phyloP scores from a whole-genome alignment of 768 basidiomycete species.

The Lentinus tigrinus region DNA sequence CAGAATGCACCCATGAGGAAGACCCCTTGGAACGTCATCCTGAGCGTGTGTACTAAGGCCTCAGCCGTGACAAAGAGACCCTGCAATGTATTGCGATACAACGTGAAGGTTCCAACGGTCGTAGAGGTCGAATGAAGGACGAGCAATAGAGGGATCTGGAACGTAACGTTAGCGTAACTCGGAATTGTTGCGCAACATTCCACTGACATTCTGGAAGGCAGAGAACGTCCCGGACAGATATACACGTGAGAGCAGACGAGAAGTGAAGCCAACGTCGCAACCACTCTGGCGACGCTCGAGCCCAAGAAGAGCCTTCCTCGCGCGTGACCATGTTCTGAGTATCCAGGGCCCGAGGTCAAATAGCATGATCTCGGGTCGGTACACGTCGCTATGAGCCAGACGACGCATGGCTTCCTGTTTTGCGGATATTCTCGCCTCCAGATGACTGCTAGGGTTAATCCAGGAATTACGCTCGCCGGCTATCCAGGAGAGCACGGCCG shows the following conservation, averaged over 20 bases:
- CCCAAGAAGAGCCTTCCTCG: slow-evolving; percentile 57
- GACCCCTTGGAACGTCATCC: slow-evolving; percentile 80
- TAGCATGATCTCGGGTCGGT: slow-evolving; percentile 79
- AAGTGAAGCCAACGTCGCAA: slow-evolving; percentile 17
- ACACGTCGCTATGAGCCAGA: slow-evolving; percentile 69
- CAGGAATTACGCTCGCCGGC: slow-evolving; percentile 39
- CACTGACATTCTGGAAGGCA: slow-evolving; percentile 70
- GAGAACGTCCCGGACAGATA: slow-evolving; percentile 61
- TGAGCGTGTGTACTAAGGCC: slow-evolving; percentile 58
- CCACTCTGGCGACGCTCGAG: slow-evolving; percentile 47
- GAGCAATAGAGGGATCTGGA: slow-evolving; percentile 72
- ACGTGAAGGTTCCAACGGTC: slow-evolving; percentile 76
- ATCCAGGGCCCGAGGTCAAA: slow-evolving; percentile 89
- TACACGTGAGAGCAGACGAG: slow-evolving; percentile 26
- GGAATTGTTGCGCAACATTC: neutral
- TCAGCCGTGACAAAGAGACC: slow-evolving; percentile 66
- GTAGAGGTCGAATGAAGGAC: slow-evolving; percentile 70
- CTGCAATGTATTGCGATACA: slow-evolving; percentile 79
- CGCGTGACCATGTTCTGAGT: slow-evolving; percentile 69
- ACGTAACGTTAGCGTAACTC: neutral
- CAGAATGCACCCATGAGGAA: slow-evolving; percentile 88
- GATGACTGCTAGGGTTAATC: slow-evolving; percentile 46
- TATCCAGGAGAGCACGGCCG: slow-evolving; percentile 48
- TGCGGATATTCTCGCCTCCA: slow-evolving; percentile 63
- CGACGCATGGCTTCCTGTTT: slow-evolving; percentile 74